These are phyloP conservation scores for Trypethelium eluteriae DNA, from an alignment of 495 filamentous ascomycete species.

Conservation along the genomic window DNA sequence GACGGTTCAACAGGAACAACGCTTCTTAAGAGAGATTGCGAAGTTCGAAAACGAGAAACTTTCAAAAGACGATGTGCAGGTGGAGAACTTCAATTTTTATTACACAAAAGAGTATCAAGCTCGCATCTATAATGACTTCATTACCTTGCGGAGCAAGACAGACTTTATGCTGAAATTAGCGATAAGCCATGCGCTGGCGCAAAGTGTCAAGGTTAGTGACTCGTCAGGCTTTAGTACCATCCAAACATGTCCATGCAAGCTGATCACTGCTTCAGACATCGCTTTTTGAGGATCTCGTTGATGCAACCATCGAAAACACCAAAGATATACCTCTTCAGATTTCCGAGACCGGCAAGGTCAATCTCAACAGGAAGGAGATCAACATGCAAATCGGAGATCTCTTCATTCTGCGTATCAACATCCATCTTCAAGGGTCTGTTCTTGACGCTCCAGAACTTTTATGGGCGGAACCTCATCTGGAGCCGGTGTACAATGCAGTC, in stretches of 20 bases:
- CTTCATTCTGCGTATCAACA: conserved; percentile 94
- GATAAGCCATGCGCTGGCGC: conserved; percentile 88
- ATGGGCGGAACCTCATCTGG: conserved; percentile 95
- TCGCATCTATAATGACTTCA: conserved; percentile 98
- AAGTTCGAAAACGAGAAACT: conserved; percentile 92
- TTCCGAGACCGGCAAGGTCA: conserved; percentile 81
- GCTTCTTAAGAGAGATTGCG: conserved; percentile 87
- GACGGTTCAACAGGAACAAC: conserved; percentile 71
- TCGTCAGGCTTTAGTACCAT: neutral
- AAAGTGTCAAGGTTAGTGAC: conserved; percentile 71
- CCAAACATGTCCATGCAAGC: neutral
- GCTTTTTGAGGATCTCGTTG: conserved; percentile 92
- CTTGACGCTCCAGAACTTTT: conserved; percentile 97
- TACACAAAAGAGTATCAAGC: conserved; percentile 96
- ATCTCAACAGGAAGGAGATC: conserved; percentile 74
- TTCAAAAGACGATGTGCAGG: conserved; percentile 77
- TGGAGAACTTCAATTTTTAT: conserved; percentile 98
- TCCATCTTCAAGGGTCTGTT: conserved; percentile 92
- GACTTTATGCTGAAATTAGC: conserved; percentile 98
- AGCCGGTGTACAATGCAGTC: conserved; percentile 91
- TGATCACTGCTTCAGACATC: conserved; percentile 57
- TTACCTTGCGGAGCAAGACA: conserved; percentile 79
- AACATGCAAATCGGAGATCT: conserved; percentile 98
- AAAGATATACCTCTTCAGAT: conserved; percentile 86
- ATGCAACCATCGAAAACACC: conserved; percentile 80